A percentile compares a stretch with the other conserved stretches of the same genome.
phyloP scores from a whole-genome alignment of 2,329 filamentous ascomycete species.

The Reticulascus tulasneorum region DNA sequence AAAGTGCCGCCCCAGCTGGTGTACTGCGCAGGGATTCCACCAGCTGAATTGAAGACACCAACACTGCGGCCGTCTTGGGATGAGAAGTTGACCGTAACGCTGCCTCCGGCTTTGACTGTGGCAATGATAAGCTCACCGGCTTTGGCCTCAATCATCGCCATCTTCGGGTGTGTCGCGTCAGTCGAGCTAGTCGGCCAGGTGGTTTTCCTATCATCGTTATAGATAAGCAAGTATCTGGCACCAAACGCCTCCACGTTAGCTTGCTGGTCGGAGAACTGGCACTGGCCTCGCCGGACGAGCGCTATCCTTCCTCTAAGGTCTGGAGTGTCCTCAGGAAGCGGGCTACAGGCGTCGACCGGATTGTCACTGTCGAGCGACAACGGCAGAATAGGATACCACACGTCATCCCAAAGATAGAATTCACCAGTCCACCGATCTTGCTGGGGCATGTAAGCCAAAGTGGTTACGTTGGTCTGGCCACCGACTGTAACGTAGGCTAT shows the following conservation, averaged over 20 bases:
- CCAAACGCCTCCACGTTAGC: slow-evolving; percentile 20
- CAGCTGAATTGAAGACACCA: slow-evolving; percentile 18
- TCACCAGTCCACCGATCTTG: slow-evolving; percentile 22
- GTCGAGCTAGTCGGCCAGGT: slow-evolving; percentile 5
- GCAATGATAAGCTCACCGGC: slow-evolving; percentile 22
- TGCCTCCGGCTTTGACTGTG: slow-evolving; percentile 15
- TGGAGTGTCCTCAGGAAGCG: slow-evolving; percentile 17
- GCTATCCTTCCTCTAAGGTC: slow-evolving; percentile 18
- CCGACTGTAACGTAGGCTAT: slow-evolving; percentile 23
- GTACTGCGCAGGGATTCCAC: slow-evolving; percentile 32
- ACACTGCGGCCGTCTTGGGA: slow-evolving; percentile 11
- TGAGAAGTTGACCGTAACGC: slow-evolving; percentile 11
- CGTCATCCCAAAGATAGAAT: slow-evolving; percentile 23
- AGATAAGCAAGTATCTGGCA: slow-evolving; percentile 23
- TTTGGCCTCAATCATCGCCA: slow-evolving; percentile 19
- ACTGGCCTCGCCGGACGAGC: slow-evolving; percentile 28
- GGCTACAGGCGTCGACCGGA: slow-evolving; percentile 19
- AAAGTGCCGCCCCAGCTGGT: slow-evolving; percentile 40
- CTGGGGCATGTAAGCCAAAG: slow-evolving; percentile 28
- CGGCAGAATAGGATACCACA: slow-evolving; percentile 23
- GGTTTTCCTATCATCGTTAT: slow-evolving; percentile 17
- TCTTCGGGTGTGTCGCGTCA: slow-evolving; percentile 7
- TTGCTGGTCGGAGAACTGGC: slow-evolving; percentile 24
- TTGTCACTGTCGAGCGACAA: slow-evolving; percentile 20
- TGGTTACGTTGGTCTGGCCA: slow-evolving; percentile 18